A percentile compares a stretch with the other conserved stretches of the same genome.
These are phyloP conservation scores for Catunica adiposa DNA, from an alignment of 2,329 filamentous ascomycete genomes.

Conservation along the genomic window DNA sequence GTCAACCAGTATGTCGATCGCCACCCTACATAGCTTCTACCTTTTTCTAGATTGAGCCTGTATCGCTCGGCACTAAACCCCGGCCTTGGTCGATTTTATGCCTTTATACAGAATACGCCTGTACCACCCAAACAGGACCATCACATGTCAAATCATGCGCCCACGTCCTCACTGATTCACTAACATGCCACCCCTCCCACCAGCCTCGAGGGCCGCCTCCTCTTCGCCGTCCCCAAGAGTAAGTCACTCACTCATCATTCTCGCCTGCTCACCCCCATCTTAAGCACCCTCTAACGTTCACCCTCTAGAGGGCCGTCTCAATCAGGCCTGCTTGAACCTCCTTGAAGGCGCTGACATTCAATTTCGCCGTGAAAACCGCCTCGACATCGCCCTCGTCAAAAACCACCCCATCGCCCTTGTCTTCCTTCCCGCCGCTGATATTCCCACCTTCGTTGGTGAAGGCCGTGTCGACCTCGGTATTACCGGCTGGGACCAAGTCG, in stretches of 20 bases:
- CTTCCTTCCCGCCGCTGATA: conserved; percentile 92
- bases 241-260: conserved; percentile 25
- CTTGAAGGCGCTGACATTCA: conserved; percentile 90
- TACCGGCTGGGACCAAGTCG: conserved; percentile 82
- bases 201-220: conserved; percentile 78
- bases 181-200: not conserved
- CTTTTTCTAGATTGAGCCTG: not conserved
- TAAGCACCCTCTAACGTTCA: conserved; percentile 14
- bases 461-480: conserved; percentile 88
- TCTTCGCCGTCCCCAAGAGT: conserved; percentile 99
- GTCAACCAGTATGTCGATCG: conserved; percentile 38
- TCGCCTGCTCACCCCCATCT: not conserved
- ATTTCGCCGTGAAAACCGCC: conserved; percentile 83
- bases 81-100: too few species aligned
- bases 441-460: conserved; percentile 92
- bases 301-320: conserved; percentile 69
- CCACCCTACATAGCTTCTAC: not conserved
- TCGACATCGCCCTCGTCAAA: conserved; percentile 95
- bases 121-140: not conserved
- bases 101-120: not conserved
- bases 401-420: conserved; percentile 90
- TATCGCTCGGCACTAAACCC: not conserved
- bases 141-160: not conserved
- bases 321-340: conserved; percentile 74
- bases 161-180: not conserved